Evolutionary conservation across 805 yeast species (phyloP), one percentile per base, ranked within the genome.

Genomic region (Pichia membranifaciens): DNA sequence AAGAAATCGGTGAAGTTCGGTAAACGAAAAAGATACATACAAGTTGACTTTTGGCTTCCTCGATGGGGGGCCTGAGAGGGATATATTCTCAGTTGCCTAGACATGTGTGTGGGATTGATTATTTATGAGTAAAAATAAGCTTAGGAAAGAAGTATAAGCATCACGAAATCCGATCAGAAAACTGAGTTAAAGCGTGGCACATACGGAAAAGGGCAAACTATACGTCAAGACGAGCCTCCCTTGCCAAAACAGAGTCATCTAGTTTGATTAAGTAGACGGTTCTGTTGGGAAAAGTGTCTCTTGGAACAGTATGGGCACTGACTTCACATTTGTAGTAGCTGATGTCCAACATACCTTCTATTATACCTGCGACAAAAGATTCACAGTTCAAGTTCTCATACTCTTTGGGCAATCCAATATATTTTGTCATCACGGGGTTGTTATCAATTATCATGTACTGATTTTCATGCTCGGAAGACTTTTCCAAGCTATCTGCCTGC

Each of bases 351-450:
- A 87, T 81, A 0, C 95, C 95, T 61, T 88, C 96, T 36, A 87
- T 73, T 15, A 88, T 74, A 0, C 96, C 96, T 0, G 95, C 96
- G 1, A 82, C 78, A 59, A 84, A 86, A 0, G 96, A 90, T 15
- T 84, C 81, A 58, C 93, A 85, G 59, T 84, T 86, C 57, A 87
- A 72, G 52, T 81, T 81, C 10, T 85, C 81, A 59, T 83, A 80
- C 53, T 88, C 95, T 54, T 77, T 79, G 2, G 96, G 96, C 4
- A 85, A 82, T 28, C 86, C 79, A 10, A 88, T 79, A 59, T 73
- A 88, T 55, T 76, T 78, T n/a, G 86, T 73, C 35, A 87, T 71
- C 40, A 85, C 56, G 5, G 96, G 96, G 13, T 71, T 62, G 56
- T 82, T 78, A 61, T 88, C 96, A 16, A 79, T 80, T 50, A 88